Evolutionary conservation across 352 stramenopile species (phyloP).

Genomic region (Globisporangium lucens): DNA sequence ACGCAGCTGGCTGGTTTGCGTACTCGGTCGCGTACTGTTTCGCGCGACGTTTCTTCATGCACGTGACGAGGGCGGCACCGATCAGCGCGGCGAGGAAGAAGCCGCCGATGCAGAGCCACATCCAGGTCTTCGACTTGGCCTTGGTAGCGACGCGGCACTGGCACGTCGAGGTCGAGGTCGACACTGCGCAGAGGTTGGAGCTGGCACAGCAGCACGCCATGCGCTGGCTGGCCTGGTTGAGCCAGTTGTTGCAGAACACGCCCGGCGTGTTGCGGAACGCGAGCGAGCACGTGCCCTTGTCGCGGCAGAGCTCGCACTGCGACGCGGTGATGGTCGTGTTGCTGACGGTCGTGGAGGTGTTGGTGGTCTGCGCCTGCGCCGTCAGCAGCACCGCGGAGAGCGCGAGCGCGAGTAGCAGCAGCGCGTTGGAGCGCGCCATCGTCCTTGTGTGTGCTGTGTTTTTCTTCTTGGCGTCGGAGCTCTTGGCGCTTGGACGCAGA

Average conservation of each 20-base stretch:
- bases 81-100: conserved; percentile 32
- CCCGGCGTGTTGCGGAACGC: conserved; percentile 41
- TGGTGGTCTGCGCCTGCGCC: conserved; percentile 1
- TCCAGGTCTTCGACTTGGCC: conserved; percentile 16
- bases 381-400: conserved; percentile 5
- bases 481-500: conserved; percentile 1
- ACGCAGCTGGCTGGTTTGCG: background rate
- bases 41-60: conserved; percentile 36
- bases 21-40: conserved; percentile 11
- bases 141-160: conserved; percentile 19
- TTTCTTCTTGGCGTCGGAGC: background rate
- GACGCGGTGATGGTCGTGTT: conserved; percentile 4
- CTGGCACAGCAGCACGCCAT: conserved; percentile 52
- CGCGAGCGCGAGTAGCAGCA: conserved; percentile 1
- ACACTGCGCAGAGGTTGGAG: conserved; percentile 27
- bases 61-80: conserved; percentile 26
- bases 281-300: conserved; percentile 33
- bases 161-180: conserved; percentile 38
- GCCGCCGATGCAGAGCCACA: conserved; percentile 28
- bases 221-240: conserved; percentile 28
- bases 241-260: conserved; percentile 53
- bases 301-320: conserved; percentile 52
- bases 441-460: background rate
- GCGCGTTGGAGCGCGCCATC: background rate
- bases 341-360: conserved; percentile 6